phyloP scores from a whole-genome alignment of 768 basidiomycete genomes.

The Boletus barrowsii region DNA sequence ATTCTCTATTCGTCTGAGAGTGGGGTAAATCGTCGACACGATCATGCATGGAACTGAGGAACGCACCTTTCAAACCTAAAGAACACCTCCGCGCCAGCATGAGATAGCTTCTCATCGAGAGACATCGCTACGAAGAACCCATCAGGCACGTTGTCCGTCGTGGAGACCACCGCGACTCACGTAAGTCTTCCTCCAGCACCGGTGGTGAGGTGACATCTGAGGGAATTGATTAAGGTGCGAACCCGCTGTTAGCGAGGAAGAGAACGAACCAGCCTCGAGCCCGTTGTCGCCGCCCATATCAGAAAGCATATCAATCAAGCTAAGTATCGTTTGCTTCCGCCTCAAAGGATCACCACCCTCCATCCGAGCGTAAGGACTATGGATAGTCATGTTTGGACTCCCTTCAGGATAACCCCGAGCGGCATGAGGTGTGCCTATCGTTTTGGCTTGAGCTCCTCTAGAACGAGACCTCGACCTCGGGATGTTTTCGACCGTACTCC shows the following conservation, averaged over 20 bases:
- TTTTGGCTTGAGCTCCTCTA: constrained; percentile 24
- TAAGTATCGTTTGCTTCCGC: constrained; percentile 47
- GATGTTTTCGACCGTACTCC: constrained; percentile 31
- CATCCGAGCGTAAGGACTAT: constrained; percentile 28
- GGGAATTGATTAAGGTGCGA: constrained; percentile 4
- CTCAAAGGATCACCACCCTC: constrained; percentile 28
- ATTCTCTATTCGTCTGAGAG: constrained; percentile 41
- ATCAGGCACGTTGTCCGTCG: constrained; percentile 5
- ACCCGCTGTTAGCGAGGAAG: background rate
- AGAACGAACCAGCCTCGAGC: constrained; percentile 32
- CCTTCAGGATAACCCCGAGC: constrained; percentile 29
- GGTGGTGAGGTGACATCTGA: constrained; percentile 33
- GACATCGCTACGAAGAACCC: constrained; percentile 33
- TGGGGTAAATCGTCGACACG: constrained; percentile 4
- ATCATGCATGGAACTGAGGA: background rate
- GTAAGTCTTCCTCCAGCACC: constrained; percentile 44
- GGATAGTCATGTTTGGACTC: constrained; percentile 22
- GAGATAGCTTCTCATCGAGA: constrained; percentile 49
- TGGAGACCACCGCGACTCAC: constrained; percentile 17
- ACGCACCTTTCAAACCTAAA: constrained; percentile 45
- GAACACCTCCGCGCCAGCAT: constrained; percentile 49
- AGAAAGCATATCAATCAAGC: constrained; percentile 44
- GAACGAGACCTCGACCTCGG: constrained; percentile 26
- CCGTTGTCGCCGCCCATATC: constrained; percentile 43
- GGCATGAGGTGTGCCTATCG: constrained; percentile 21